Percentiles rank a stretch among this genome's conserved stretches.
phyloP scores from a whole-genome alignment of 208 protist genomes.

The Acanthamoeba castellanii region DNA sequence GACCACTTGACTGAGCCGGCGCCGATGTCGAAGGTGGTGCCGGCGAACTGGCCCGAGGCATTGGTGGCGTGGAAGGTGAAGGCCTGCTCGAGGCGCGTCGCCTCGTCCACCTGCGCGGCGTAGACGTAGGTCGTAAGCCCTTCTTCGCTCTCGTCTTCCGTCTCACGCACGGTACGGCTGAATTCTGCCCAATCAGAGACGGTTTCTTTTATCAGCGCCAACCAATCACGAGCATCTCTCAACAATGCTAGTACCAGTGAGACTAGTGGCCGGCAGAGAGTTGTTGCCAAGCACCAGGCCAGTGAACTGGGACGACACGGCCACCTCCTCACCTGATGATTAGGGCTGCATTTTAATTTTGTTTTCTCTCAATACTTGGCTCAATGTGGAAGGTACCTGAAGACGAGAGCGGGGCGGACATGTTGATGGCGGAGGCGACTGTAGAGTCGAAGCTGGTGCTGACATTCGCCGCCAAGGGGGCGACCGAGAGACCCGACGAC shows the following conservation, averaged over 20 bases:
- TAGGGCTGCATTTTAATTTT: too few species aligned
- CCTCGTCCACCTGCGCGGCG: neutral
- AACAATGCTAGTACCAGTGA: neutral
- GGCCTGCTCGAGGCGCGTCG: neutral
- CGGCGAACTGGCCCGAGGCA: neutral
- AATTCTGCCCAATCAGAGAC: neutral
- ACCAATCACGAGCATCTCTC: too few species aligned
- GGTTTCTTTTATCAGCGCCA: too few species aligned
- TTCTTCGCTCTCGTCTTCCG: neutral
- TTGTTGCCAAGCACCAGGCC: neutral
- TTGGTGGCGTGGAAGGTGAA: neutral
- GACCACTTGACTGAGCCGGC: conserved; percentile 6
- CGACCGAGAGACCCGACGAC: neutral
- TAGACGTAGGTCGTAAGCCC: neutral
- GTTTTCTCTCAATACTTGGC: too few species aligned
- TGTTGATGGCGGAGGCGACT: neutral
- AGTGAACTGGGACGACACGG: neutral
- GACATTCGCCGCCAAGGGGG: neutral
- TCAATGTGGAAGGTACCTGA: too few species aligned
- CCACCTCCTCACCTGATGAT: neutral
- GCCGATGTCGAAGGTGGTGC: neutral
- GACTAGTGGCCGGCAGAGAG: neutral
- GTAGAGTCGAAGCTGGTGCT: neutral
- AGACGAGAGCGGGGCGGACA: neutral
- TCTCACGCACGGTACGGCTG: too few species aligned